phyloP scores from a whole-genome alignment of 2,329 filamentous ascomycete species.

The Scedosporium apiospermum region DNA sequence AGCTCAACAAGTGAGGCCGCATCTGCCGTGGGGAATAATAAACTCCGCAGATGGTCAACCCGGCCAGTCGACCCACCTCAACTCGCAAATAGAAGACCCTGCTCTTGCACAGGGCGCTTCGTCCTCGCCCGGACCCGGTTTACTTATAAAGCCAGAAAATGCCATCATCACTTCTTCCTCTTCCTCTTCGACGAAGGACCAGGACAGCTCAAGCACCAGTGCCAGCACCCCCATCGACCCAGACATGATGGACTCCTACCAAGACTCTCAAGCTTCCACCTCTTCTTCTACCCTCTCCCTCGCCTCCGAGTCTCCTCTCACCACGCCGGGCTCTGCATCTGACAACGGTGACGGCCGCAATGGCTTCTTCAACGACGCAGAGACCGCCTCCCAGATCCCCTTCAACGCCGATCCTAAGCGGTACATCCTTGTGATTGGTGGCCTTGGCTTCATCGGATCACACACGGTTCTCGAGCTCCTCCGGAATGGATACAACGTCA shows the following conservation, averaged over 20 bases:
- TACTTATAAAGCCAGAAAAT: slow-evolving; percentile 2
- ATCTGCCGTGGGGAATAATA: neutral
- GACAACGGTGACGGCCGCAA: slow-evolving; percentile 10
- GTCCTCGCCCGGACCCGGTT: neutral
- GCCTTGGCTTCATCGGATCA: slow-evolving; percentile 46
- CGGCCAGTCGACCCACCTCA: neutral
- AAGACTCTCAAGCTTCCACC: slow-evolving; percentile 9
- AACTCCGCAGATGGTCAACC: slow-evolving; percentile 3
- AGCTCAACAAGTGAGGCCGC: neutral
- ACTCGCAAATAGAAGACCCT: neutral
- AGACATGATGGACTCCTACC: slow-evolving; percentile 10
- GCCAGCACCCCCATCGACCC: neutral
- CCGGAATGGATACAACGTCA: slow-evolving; percentile 42
- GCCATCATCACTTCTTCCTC: neutral
- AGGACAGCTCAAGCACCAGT: neutral
- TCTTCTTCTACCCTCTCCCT: slow-evolving; percentile 10
- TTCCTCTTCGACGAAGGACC: neutral
- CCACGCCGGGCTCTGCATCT: slow-evolving; percentile 11
- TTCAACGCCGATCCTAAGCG: slow-evolving; percentile 8
- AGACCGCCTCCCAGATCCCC: neutral
- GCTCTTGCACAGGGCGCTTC: neutral
- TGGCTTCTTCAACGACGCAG: slow-evolving; percentile 2
- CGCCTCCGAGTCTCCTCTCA: slow-evolving; percentile 10
- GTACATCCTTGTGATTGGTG: slow-evolving; percentile 40
- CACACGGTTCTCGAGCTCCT: slow-evolving; percentile 45